phyloP scores from a whole-genome alignment of 2,329 filamentous ascomycete species.

The Aspergillus tanneri region DNA sequence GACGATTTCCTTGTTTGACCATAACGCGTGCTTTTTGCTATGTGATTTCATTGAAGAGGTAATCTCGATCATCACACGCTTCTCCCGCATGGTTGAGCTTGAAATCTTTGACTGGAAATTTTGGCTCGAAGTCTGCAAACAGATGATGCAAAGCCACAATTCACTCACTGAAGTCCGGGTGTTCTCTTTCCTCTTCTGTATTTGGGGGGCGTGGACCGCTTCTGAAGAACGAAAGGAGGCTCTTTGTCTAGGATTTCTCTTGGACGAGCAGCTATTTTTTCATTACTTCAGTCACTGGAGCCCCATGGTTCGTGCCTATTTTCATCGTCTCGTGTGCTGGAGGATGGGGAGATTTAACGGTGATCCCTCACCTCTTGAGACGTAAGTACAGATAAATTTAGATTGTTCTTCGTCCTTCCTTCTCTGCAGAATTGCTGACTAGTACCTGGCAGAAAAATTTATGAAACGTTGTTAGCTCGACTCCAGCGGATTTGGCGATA shows the following conservation, averaged over 20 bases:
- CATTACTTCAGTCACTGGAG: conserved; percentile 91
- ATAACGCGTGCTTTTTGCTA: conserved; percentile 81
- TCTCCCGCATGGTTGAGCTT: conserved; percentile 50
- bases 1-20: conserved; percentile 76
- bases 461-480: conserved; percentile 64
- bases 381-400: conserved; percentile 64
- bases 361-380: conserved; percentile 62
- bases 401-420: too few species aligned
- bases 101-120: conserved; percentile 64
- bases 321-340: conserved; percentile 88
- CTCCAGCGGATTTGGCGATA: conserved; percentile 74
- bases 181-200: conserved; percentile 74
- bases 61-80: conserved; percentile 65
- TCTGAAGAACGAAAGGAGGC: conserved; percentile 66
- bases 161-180: conserved; percentile 86
- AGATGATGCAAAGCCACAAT: conserved; percentile 79
- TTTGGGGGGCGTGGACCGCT: conserved; percentile 71
- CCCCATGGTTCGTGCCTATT: conserved; percentile 91
- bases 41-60: conserved; percentile 88
- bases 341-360: conserved; percentile 75
- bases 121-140: conserved; percentile 77
- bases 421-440: conserved; percentile 16
- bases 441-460: conserved; percentile 61
- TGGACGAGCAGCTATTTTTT: conserved; percentile 73
- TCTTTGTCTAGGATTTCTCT: conserved; percentile 71